Conservation (phyloP, 1,284 basidiomycete species). For the Leccinum variabile region DNA sequence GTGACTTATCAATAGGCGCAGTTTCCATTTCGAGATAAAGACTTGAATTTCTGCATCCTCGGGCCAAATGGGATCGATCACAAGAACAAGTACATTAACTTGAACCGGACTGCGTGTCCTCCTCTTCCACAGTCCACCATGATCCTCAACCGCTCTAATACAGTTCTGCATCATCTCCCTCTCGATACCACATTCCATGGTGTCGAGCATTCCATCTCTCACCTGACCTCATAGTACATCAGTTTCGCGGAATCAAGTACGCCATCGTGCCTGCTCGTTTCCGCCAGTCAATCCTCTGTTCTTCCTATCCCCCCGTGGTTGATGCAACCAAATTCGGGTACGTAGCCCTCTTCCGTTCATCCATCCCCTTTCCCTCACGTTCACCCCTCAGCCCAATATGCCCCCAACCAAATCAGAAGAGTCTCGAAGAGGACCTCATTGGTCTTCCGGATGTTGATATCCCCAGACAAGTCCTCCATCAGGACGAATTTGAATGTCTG, state of each 20-base stretch:
- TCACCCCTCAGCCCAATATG: conserved; percentile 59
- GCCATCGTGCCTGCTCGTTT: conserved; percentile 71
- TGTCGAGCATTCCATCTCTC: conserved; percentile 56
- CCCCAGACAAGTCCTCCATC: conserved; percentile 54
- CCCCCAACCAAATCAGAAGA: conserved; percentile 55
- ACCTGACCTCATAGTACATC: conserved; percentile 55
- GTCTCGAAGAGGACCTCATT: conserved; percentile 60
- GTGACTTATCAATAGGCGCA: conserved; percentile 21
- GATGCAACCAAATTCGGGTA: conserved; percentile 68
- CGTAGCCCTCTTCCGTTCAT: conserved; percentile 16
- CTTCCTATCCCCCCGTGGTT: conserved; percentile 53
- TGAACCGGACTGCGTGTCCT: neutral
- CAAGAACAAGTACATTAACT: conserved; percentile 17
- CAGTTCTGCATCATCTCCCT: conserved; percentile 46
- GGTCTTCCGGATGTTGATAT: conserved; percentile 54
- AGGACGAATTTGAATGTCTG: conserved; percentile 74
- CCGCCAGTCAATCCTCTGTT: conserved; percentile 62
- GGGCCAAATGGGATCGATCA: conserved; percentile 30
- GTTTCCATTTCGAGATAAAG: conserved; percentile 25
- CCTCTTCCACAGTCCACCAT: conserved; percentile 18
- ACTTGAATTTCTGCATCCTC: conserved; percentile 24
- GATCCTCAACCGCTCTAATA: conserved; percentile 29
- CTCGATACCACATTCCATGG: conserved; percentile 67
- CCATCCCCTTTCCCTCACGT: conserved; percentile 7
- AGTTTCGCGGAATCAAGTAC: conserved; percentile 75